Evolutionary conservation across 257 asterid species (phyloP).

Genomic region (Forsythia suspensa): DNA sequence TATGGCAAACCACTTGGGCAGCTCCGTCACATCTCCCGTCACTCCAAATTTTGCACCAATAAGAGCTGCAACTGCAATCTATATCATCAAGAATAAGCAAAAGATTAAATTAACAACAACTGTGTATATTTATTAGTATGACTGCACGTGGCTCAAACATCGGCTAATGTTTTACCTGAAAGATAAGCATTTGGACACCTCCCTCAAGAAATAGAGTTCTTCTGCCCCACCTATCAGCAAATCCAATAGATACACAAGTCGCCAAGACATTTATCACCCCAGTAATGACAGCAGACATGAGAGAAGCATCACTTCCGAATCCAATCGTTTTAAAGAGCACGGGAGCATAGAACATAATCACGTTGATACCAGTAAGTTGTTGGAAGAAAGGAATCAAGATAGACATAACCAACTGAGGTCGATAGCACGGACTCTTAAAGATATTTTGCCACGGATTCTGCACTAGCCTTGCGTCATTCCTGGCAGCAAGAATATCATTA

Average conservation of each 20-base stretch:
- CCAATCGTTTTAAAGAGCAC: slow-evolving; percentile 26
- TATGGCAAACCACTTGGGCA: background rate
- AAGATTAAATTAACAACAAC: background rate
- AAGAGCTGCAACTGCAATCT: background rate
- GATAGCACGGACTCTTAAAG: slow-evolving; percentile 10
- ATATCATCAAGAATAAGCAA: background rate
- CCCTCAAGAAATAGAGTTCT: slow-evolving; percentile 20
- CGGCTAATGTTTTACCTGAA: background rate
- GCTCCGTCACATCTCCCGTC: background rate
- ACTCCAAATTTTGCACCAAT: slow-evolving; percentile 1
- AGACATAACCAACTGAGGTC: slow-evolving; percentile 11
- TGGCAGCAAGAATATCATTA: slow-evolving; percentile 13
- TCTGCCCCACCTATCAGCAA: slow-evolving; percentile 15
- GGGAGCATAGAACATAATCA: slow-evolving; percentile 30
- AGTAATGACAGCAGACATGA: slow-evolving; percentile 19
- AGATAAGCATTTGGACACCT: slow-evolving; percentile 25
- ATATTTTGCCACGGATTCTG: slow-evolving; percentile 11
- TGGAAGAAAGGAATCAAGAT: slow-evolving; percentile 23
- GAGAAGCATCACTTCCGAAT: slow-evolving; percentile 16
- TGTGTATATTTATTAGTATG: background rate
- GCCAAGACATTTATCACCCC: slow-evolving; percentile 20
- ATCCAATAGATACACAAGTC: slow-evolving; percentile 12
- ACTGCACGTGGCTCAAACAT: background rate
- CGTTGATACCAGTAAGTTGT: slow-evolving; percentile 27
- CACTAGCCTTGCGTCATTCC: background rate